Evolutionary conservation across 495 filamentous ascomycete genomes (phyloP).

Genomic region (Durotheca rogersii): DNA sequence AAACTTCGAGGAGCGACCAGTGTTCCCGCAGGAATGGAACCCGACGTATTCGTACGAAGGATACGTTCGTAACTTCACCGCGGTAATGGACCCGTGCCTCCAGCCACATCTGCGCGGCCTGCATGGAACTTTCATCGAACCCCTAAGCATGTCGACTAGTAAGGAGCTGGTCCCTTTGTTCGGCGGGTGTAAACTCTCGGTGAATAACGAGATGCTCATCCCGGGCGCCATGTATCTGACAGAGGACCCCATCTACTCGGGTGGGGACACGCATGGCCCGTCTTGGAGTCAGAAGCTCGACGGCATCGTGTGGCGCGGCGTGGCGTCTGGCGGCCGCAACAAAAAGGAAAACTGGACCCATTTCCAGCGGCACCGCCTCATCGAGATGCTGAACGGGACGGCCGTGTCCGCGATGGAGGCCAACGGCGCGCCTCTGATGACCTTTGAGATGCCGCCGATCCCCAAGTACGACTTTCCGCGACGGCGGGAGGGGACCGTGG

Average conservation of each 20-base stretch:
- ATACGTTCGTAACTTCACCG: constrained; percentile 63
- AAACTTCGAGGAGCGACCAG: constrained; percentile 35
- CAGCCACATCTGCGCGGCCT: constrained; percentile 57
- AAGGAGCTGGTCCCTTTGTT: constrained; percentile 68
- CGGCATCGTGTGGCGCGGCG: constrained; percentile 67
- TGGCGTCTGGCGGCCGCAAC: constrained; percentile 68
- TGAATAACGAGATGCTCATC: constrained; percentile 81
- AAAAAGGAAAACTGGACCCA: constrained; percentile 61
- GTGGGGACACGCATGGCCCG: constrained; percentile 50
- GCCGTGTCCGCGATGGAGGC: constrained; percentile 48
- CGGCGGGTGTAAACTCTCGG: constrained; percentile 70
- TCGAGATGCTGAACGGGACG: constrained; percentile 67
- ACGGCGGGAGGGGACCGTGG: constrained; percentile 32
- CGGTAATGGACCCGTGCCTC: constrained; percentile 60
- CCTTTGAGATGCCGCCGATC: constrained; percentile 42
- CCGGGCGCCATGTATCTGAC: constrained; percentile 76
- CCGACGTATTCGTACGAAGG: constrained; percentile 48
- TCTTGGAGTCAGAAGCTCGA: constrained; percentile 59
- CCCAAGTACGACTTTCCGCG: constrained; percentile 37
- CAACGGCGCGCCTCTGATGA: constrained; percentile 31
- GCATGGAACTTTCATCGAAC: constrained; percentile 71
- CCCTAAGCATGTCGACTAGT: constrained; percentile 57
- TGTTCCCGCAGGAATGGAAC: constrained; percentile 37
- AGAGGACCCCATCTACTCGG: constrained; percentile 60
- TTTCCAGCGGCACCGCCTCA: constrained; percentile 74